Evolutionary conservation across 345 rosid species (phyloP), one percentile per base, ranked within the genome.

Genomic region (Lepidium aucheri): DNA sequence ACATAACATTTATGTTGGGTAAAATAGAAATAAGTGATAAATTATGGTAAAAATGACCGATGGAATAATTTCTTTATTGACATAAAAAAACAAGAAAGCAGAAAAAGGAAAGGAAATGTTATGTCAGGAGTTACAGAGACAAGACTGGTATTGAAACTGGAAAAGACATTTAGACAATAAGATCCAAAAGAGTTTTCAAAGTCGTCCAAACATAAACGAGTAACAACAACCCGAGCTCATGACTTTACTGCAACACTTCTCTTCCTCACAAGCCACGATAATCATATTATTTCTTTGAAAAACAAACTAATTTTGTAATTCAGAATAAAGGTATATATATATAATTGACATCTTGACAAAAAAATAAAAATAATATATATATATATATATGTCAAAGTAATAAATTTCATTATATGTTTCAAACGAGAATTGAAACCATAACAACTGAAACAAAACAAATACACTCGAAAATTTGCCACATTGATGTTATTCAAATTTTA

Each of bases 101-200:
- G 53, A 49, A 53, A 49, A 63, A 64, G 63, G 39, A 73, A 53
- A 60, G 32, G 42, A 51, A 51, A 52, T 34, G 73, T 36, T 28
- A 45, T 74, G 77, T 66, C 77, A 74, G 73, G 58, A 67, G 77
- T 67, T 73, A 52, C 22, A 52, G 38, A 74, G 73, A 60, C 77
- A 53, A 28, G 68, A 44, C 77, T 60, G 42, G 33, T 67, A 61
- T 74, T 46, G 58, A 74, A 60, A 74, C 44, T 45, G 53, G 68
- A 61, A 74, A 73, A 58, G 1, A 50, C 50, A 43, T 44, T 28
- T 49, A 34, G 77, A 58, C 77, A 59, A 59, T 59, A 73, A 66
- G 60, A 73, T 51, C 67, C 72, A 66, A 73, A 59, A 52, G 77
- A 73, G 77, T 66, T 73, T 59, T 73, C 77, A 58, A 66, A 72